A percentile compares a stretch with the other conserved stretches of the same genome.
These are phyloP conservation scores for Hibiscus tridactylites DNA, from an alignment of 345 rosid genomes.

Conservation along the genomic window DNA sequence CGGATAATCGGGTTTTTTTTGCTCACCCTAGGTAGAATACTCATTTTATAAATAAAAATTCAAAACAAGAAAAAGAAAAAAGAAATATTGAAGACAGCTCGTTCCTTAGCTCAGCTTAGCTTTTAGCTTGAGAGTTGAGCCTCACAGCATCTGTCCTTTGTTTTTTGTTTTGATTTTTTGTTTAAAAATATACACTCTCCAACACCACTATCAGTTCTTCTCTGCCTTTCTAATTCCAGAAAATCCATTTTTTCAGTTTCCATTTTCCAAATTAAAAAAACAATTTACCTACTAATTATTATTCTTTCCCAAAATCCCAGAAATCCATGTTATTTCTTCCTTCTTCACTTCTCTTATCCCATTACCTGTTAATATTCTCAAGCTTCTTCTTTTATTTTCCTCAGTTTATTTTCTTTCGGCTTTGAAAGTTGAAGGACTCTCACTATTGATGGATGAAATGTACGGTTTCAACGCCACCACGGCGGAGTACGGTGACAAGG, in stretches of 20 bases:
- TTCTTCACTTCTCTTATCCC: neutral
- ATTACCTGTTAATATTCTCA: neutral
- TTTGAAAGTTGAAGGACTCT: neutral
- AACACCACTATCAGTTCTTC: slow-evolving; percentile 17
- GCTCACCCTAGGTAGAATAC: too few relatives aligned
- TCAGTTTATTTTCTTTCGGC: neutral
- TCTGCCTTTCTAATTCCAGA: slow-evolving; percentile 28
- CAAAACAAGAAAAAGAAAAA: neutral
- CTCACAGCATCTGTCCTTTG: slow-evolving; percentile 13
- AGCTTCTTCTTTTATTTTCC: neutral
- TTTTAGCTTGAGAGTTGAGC: neutral
- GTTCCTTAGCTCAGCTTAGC: slow-evolving; percentile 4
- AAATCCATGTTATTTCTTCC: neutral
- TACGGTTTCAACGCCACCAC: slow-evolving; percentile 44
- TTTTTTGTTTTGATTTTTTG: slow-evolving; percentile 5
- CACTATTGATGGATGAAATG: slow-evolving; percentile 62
- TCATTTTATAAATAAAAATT: neutral
- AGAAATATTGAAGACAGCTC: neutral
- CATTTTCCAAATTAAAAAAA: neutral
- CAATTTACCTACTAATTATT: neutral
- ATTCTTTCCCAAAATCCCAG: neutral
- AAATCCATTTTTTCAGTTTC: slow-evolving; percentile 14
- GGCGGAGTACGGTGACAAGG: slow-evolving; percentile 47
- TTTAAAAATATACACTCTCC: slow-evolving; percentile 21
- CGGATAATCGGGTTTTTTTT: too few relatives aligned